phyloP scores from a whole-genome alignment of 805 yeast species.

The Candida sakaeoensis region DNA sequence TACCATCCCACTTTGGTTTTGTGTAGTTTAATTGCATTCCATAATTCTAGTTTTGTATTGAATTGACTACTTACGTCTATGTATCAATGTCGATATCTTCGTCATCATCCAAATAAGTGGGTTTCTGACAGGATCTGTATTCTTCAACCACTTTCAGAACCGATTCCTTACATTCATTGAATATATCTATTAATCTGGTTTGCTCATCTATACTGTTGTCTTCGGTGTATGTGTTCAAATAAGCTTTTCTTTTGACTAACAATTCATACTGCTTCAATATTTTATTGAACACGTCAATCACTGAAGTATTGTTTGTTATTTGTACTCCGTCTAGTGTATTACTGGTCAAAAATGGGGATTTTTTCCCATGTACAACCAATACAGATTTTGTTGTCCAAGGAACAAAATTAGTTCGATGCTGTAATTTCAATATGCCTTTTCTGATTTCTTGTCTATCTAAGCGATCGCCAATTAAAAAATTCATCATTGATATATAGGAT shows the following conservation, averaged over 20 bases:
- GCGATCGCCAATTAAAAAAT: conserved; percentile 60
- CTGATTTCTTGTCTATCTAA: conserved; percentile 68
- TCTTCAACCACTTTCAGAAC: conserved; percentile 45
- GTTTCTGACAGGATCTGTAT: conserved; percentile 39
- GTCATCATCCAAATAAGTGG: conserved; percentile 46
- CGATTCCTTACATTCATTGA: conserved; percentile 47
- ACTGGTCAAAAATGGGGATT: conserved; percentile 52
- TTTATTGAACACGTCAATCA: conserved; percentile 61
- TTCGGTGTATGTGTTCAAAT: conserved; percentile 68
- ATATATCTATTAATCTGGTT: conserved; percentile 44
- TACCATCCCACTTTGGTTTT: background rate
- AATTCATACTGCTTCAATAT: conserved; percentile 76
- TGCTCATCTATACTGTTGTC: conserved; percentile 41
- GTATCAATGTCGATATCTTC: conserved; percentile 18
- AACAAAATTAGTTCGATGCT: conserved; percentile 67
- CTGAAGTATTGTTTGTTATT: conserved; percentile 78
- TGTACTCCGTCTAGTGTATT: conserved; percentile 64
- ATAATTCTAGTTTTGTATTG: background rate
- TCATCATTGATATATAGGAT: conserved; percentile 64
- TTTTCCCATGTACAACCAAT: conserved; percentile 72
- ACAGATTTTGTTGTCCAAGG: conserved; percentile 83
- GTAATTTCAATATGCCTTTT: conserved; percentile 60
- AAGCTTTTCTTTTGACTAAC: conserved; percentile 76
- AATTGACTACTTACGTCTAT: background rate
- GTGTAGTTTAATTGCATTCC: background rate